These are phyloP conservation scores for Avicennia marina DNA, from an alignment of 257 asterid genomes.

Conservation along the genomic window DNA sequence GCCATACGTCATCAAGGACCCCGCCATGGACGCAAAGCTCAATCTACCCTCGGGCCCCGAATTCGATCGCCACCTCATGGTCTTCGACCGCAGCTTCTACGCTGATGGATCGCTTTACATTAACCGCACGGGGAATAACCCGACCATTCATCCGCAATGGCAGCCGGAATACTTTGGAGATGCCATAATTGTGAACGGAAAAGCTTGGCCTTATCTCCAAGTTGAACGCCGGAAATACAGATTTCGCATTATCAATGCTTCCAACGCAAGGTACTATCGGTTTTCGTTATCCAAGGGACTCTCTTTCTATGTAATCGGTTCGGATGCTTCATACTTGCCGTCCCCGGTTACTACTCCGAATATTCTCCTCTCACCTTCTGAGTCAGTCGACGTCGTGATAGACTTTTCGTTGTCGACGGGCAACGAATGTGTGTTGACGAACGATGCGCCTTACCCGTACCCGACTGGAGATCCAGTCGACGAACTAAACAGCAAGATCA, in stretches of 20 bases:
- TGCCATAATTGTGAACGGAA: not conserved
- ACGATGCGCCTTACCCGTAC: slow-evolving; percentile 43
- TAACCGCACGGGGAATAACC: not conserved
- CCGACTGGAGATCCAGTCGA: slow-evolving; percentile 40
- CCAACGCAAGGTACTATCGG: not conserved
- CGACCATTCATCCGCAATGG: not conserved
- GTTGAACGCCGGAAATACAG: not conserved
- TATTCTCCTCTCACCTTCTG: slow-evolving; percentile 39
- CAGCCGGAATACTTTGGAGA: not conserved
- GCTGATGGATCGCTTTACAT: not conserved
- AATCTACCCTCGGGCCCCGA: not conserved
- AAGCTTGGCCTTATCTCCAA: not conserved
- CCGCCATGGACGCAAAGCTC: not conserved
- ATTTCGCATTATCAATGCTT: not conserved
- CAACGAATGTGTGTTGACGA: slow-evolving; percentile 17
- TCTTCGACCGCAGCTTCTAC: not conserved
- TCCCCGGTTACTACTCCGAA: not conserved
- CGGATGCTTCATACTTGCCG: not conserved
- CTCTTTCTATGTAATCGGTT: not conserved
- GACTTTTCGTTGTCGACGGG: slow-evolving; percentile 35
- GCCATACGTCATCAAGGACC: not conserved
- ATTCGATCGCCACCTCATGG: not conserved
- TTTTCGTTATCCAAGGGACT: not conserved
- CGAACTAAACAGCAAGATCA: slow-evolving; percentile 32
- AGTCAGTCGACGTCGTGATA: slow-evolving; percentile 39